Base-by-base conservation (phyloP, 108 stramenopile genomes). In the Thalassiosira profunda region DNA sequence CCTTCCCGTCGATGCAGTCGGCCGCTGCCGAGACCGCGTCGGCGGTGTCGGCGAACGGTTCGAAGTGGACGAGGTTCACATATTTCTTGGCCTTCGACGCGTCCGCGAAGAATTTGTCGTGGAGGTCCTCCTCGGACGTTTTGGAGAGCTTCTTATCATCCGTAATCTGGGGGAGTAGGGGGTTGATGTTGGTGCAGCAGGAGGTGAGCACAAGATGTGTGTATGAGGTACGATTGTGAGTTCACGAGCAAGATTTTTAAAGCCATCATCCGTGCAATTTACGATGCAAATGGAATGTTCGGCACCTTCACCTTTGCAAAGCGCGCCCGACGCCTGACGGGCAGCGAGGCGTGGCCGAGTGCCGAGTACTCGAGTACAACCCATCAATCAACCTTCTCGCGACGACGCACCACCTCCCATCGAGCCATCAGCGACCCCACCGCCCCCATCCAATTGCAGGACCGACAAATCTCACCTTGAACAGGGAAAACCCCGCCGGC, bases 401-500 rank as follows among this genome's bases (percentile, higher is more conserved):
- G n/a, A n/a, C n/a, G n/a, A n/a, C n/a, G n/a, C n/a, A 52, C 33
- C 7, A 51, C 18, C 25, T 51, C 4, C 7, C 49, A 28, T 15
- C 28, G n/a, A n/a, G 24, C 14, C 4, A 21, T 25, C 48, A 52
- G n/a, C n/a, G n/a, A n/a, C n/a, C n/a, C n/a, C n/a, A n/a, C n/a
- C n/a, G n/a, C n/a, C n/a, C 25, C 35, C 36, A 36, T 36, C 34
- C 33, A 43, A 20, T 34, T 28, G 12, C 43, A 70, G n/a, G 30
- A 3, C 6, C 34, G 10, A 5, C 48, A 33, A 36, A 35, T 54
- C 88, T 63, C 64, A 98, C 96, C 90, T 99, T 99, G 81, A 99
- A 99, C 10, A 99, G 81, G 46, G 98, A 98, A 70, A 98, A 99
- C 4, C 99, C 99, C 40, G 96, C 98, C 8, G 98, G 96, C 25